phyloP scores from a whole-genome alignment of 352 stramenopile species.

The Salisapilia sapeloensis region DNA sequence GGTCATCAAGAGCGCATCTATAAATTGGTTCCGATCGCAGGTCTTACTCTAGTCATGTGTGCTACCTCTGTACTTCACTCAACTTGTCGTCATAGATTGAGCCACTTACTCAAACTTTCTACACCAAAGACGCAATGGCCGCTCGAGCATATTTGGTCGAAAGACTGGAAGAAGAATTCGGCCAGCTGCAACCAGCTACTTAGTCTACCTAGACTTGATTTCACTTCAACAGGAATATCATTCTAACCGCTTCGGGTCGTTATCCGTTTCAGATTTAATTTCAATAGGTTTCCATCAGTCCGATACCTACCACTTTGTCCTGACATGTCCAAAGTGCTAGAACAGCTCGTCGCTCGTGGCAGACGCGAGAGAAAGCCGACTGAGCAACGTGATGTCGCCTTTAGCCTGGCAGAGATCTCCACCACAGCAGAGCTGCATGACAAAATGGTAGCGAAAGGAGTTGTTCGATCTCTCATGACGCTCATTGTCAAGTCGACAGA shows the following conservation, averaged over 20 bases:
- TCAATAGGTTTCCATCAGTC: not conserved
- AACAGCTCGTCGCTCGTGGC: slow-evolving; percentile 92
- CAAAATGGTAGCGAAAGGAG: slow-evolving; percentile 90
- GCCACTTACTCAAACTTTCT: slow-evolving; percentile 46
- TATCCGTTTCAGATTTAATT: not conserved
- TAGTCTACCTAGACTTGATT: not conserved
- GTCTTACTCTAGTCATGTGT: slow-evolving; percentile 5
- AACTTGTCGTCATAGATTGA: slow-evolving; percentile 22
- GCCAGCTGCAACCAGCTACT: not conserved
- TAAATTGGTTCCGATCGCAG: slow-evolving; percentile 61
- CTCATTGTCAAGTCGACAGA: slow-evolving; percentile 86
- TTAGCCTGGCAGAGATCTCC: slow-evolving; percentile 91
- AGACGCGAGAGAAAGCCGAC: slow-evolving; percentile 86
- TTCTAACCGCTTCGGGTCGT: not conserved
- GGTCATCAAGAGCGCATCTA: slow-evolving; percentile 48
- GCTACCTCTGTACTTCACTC: not conserved
- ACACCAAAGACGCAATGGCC: slow-evolving; percentile 41
- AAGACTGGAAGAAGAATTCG: slow-evolving; percentile 45
- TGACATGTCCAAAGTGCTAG: slow-evolving; percentile 87
- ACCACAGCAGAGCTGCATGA: slow-evolving; percentile 87
- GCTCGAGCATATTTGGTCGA: slow-evolving; percentile 37
- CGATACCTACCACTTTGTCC: not conserved
- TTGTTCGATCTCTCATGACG: slow-evolving; percentile 82
- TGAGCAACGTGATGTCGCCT: slow-evolving; percentile 92
- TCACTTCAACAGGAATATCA: too few species aligned